A percentile compares a stretch with the other conserved stretches of the same genome.
phyloP scores from a whole-genome alignment of 768 basidiomycete species.

The Leucocoprinus sp. region DNA sequence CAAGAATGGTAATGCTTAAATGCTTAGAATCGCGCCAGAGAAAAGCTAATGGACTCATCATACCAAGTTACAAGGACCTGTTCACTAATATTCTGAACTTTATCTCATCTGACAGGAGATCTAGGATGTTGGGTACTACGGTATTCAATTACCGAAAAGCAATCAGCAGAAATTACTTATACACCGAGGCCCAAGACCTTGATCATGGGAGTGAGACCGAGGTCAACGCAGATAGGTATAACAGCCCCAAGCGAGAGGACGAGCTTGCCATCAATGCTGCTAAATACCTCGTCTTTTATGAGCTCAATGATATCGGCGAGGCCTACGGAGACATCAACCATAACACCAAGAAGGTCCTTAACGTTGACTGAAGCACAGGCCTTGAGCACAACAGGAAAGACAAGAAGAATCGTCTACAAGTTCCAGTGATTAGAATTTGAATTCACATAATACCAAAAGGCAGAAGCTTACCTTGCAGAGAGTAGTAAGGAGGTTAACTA shows the following conservation, averaged over 20 bases:
- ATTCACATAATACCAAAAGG: not conserved
- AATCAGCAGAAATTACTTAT: not conserved
- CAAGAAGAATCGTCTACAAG: not conserved
- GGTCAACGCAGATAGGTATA: not conserved
- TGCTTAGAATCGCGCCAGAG: no score
- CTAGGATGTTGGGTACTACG: no score
- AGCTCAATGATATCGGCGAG: slow-evolving; percentile 10
- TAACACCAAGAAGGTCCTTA: slow-evolving; percentile 8
- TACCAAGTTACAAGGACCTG: no score
- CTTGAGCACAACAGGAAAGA: slow-evolving; percentile 2
- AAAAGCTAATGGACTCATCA: no score
- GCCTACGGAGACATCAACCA: slow-evolving; percentile 6
- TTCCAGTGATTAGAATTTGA: not conserved
- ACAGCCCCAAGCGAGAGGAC: not conserved
- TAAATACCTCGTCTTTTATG: not conserved
- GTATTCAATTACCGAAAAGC: not conserved
- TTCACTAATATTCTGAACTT: no score
- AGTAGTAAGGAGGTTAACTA: slow-evolving; percentile 10
- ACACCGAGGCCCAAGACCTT: slow-evolving; percentile 1
- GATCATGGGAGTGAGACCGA: slow-evolving; percentile 1
- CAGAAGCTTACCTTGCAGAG: slow-evolving; percentile 12
- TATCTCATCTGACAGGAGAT: no score
- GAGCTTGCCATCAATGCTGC: not conserved
- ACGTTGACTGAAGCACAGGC: slow-evolving; percentile 4
- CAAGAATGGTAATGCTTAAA: no score